A percentile compares a stretch with the other conserved stretches of the same genome.
Conservation (phyloP, 2,329 filamentous ascomycete genomes). For the Fusarium sp. region DNA sequence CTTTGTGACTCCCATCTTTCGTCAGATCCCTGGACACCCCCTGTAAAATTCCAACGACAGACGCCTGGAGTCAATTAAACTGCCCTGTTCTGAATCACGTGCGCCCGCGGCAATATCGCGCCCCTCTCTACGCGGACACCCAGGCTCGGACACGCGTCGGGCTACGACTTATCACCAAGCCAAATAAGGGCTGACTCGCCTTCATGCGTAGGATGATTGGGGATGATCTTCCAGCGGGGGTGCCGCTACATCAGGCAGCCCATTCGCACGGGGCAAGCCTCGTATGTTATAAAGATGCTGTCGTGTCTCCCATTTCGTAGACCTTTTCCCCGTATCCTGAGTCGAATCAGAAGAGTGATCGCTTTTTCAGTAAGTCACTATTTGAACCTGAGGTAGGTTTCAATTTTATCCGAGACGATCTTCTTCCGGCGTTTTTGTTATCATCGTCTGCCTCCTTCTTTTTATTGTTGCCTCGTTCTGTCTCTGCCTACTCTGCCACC, state of each 20-base stretch:
- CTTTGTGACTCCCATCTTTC: constrained; percentile 20
- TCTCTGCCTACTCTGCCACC: constrained; percentile 15
- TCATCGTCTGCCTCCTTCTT: constrained; percentile 25
- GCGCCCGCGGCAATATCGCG: constrained; percentile 21
- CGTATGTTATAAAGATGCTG: constrained; percentile 44
- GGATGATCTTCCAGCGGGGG: constrained; percentile 27
- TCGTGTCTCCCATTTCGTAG: constrained; percentile 11
- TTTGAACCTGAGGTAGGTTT: constrained; percentile 51
- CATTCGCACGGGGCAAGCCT: constrained; percentile 40
- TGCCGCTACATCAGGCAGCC: constrained; percentile 40
- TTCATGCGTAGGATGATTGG: constrained; percentile 25
- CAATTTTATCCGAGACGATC: constrained; percentile 9
- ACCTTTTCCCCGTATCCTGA: constrained; percentile 3
- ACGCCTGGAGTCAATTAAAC: constrained; percentile 18
- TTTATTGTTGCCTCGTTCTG: constrained; percentile 25
- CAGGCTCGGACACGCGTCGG: constrained; percentile 27
- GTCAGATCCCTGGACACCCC: constrained; percentile 8
- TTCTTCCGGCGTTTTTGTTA: constrained; percentile 25
- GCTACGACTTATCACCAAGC: constrained; percentile 39
- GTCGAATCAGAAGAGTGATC: constrained; percentile 36
- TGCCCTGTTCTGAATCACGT: constrained; percentile 31
- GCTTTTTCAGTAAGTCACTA: constrained; percentile 16
- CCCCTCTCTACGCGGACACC: constrained; percentile 26
- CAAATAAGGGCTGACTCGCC: constrained; percentile 35
- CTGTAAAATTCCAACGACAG: constrained; percentile 10